These are phyloP conservation scores for Aaosphaeria pasadenensis DNA, from an alignment of 2,329 filamentous ascomycete species.

Conservation along the genomic window DNA sequence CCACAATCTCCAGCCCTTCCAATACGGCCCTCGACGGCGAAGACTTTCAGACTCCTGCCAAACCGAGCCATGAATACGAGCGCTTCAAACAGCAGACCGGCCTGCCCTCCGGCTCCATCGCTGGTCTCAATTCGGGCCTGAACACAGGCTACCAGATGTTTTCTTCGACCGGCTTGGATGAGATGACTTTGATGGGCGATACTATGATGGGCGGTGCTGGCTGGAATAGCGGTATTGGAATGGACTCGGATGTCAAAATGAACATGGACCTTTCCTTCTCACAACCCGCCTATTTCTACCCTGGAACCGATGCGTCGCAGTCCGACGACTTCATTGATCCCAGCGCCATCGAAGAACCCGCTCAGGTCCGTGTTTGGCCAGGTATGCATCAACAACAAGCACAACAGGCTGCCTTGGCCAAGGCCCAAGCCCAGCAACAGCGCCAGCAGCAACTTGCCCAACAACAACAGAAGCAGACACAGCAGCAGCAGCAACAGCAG, in stretches of 20 bases:
- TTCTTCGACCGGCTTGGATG: slow-evolving; percentile 65
- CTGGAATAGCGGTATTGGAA: slow-evolving; percentile 51
- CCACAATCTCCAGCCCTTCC: slow-evolving; percentile 55
- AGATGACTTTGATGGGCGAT: slow-evolving; percentile 57
- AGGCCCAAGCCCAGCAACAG: slow-evolving; percentile 30
- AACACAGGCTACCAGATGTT: slow-evolving; percentile 43
- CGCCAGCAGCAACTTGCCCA: slow-evolving; percentile 36
- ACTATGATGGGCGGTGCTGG: slow-evolving; percentile 53
- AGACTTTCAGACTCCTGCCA: slow-evolving; percentile 61
- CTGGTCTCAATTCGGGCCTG: slow-evolving; percentile 67
- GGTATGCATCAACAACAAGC: slow-evolving; percentile 91
- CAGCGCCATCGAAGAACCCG: slow-evolving; percentile 63
- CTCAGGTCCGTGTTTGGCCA: slow-evolving; percentile 75
- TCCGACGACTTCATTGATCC: slow-evolving; percentile 67
- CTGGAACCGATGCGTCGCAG: slow-evolving; percentile 39
- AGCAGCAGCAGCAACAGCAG: slow-evolving; percentile 34
- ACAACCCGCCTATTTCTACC: slow-evolving; percentile 63
- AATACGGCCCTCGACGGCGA: slow-evolving; percentile 47
- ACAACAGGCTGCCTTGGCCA: slow-evolving; percentile 46
- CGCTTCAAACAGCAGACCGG: slow-evolving; percentile 95
- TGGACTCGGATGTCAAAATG: slow-evolving; percentile 65
- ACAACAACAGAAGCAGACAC: slow-evolving; percentile 20
- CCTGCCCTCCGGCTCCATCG: slow-evolving; percentile 77
- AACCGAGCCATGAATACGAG: slow-evolving; percentile 91
- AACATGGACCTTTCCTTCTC: slow-evolving; percentile 57